phyloP scores from a whole-genome alignment of 805 yeast genomes.

The Hanseniaspora clermontiae region DNA sequence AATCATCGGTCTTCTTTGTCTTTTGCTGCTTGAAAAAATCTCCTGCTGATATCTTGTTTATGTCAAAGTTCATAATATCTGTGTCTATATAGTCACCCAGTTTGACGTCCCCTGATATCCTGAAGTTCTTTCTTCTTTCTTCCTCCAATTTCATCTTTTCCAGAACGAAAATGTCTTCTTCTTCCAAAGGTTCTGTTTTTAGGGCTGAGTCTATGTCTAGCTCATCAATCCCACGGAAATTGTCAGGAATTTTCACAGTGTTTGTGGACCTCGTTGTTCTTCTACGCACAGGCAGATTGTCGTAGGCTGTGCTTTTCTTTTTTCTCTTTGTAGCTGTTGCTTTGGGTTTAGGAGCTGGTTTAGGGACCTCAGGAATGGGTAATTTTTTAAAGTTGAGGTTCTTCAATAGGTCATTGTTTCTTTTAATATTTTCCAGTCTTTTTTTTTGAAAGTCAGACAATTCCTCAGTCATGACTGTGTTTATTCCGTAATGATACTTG shows the following conservation, averaged over 20 bases:
- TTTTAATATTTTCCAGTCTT: conserved; percentile 63
- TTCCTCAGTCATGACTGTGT: conserved; percentile 13
- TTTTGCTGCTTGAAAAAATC: conserved; percentile 43
- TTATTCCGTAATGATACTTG: no score
- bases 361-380: conserved; percentile 33
- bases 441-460: conserved; percentile 58
- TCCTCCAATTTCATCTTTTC: conserved; percentile 1
- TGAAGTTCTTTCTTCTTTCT: conserved; percentile 16
- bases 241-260: conserved; percentile 13
- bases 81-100: conserved; percentile 44
- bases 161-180: conserved; percentile 13
- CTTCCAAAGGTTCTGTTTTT: conserved; percentile 16
- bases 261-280: conserved; percentile 19
- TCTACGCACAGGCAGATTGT: conserved; percentile 13
- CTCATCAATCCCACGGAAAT: conserved; percentile 8
- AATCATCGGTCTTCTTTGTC: conserved; percentile 23
- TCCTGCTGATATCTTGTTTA: conserved; percentile 43
- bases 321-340: conserved; percentile 17
- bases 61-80: conserved; percentile 24
- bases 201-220: conserved; percentile 3
- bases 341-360: conserved; percentile 21
- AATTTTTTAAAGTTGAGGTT: conserved; percentile 55
- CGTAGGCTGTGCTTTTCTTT: neutral
- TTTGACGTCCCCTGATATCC: conserved; percentile 27
- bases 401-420: conserved; percentile 65